Evolutionary conservation across 106 monocot genomes (phyloP), one percentile per base, ranked within the genome.

Genomic region (Dioscorea zingiberensis): DNA sequence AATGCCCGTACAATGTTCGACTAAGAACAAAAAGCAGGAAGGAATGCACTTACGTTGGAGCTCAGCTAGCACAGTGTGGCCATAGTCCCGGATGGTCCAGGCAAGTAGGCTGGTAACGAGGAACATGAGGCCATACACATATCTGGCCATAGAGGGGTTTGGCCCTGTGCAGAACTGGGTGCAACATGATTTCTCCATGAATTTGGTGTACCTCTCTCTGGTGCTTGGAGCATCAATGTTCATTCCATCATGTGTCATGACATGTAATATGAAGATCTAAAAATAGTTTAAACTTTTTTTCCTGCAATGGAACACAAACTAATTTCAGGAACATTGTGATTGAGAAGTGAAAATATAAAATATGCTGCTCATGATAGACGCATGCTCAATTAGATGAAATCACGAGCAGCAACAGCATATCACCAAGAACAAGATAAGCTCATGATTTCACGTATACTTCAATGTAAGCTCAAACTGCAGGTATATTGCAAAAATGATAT

Each of bases 51-150:
- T 80, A 94, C 94, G 71, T 62, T 70, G 60, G 21, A 97, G 74
- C 77, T 91, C 88, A 25, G 95, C 76, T 58, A 97, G 80, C 2
- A 73, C 81, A 17, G 64, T 48, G 48, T 47, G 81, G 70, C 88
- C 88, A 48, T 88, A 91, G 67, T 97, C 95, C 26, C 95, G 77
- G 60, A 91, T 47, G 3, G 78, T 81, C 95, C 95, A 91, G 11
- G 95, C 95, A 13, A 91, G 78, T 29, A 97, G 78, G 65, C 81
- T 84, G 48, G 88, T 86, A 14, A 72, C 67, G 14, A 95, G 74
- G 69, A 91, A 95, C 60, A 95, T 74, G 71, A 97, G 62, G 13
- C 80, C 81, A 44, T 91, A 91, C 17, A 87, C 62, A 56, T 76
- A 94, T 25, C 94, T 66, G 14, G 94, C 91, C 60, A 82, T 66